Base-by-base conservation (phyloP, 1,284 basidiomycete species). In the Ceratobasidium sp. region DNA sequence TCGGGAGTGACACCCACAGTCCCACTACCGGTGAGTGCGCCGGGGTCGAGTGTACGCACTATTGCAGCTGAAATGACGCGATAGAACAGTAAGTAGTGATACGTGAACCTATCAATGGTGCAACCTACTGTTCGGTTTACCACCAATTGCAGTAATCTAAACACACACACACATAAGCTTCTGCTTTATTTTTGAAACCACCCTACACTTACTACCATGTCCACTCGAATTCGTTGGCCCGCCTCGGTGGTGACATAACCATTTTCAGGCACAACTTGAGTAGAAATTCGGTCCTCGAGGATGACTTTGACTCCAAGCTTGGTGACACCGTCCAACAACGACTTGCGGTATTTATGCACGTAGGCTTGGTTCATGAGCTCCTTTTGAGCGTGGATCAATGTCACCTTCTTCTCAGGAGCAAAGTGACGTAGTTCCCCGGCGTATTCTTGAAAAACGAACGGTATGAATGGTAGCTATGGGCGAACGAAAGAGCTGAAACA, bases 311-410 rank as follows among this genome's bases (percentile, higher is more conserved):
- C 81, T 5, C 85, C 86, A 1, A 85, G 83, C 1, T 80, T 80
- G 11, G 78, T 79, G 0, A 88, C 77, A 39, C 84, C 83, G 4
- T 81, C 80, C 58, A 83, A 84, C 2, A 88, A 79, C 27, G 81
- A 82, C 24, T 82, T 83, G 53, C 90, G 86, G 81, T 86, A 87
- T 75, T 85, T 86, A 29, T 83, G 80, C 0, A 89, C 86, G 78
- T 92, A 92, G 0, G 84, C 79, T 0, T 81, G 77, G 78, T 90
- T 92, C 63, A 92, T 81, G 11, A 91, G 85, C 27, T 83, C 80
- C 0, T 78, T 76, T 24, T 84, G 83, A 41, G 84, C 84, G n/a
- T 92, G 90, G 1, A 90, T 85, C 51, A 92, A 85, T 1, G 90
- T 91, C 16, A 92, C 85, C 74, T 86, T 84, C 81, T 88, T 91